Base-by-base conservation (phyloP, 1,139 yeast species). In the Blastobotrys elegans region DNA sequence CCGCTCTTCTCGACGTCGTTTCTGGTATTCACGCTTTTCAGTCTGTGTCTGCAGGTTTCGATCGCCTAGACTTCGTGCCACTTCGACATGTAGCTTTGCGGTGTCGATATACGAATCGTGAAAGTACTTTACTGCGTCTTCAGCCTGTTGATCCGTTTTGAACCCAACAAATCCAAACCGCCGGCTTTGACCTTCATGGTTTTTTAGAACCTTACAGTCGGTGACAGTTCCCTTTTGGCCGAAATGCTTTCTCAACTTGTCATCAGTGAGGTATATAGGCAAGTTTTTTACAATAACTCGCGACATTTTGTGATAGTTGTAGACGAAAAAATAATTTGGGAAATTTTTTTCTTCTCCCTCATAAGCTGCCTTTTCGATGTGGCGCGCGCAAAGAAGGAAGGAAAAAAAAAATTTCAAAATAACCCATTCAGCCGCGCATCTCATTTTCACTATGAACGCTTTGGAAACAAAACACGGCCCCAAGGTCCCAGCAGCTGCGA, bases 221-320 rank as follows among this genome's bases (percentile, higher is more conserved):
- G 97, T 87, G 26, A 89, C 87, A 2, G 56, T 44, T 22, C 58
- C 57, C 44, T 80, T 80, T 56, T 80, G 72, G 31, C 74, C 65
- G 63, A 92, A 92, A 63, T 84, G 92, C 24, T 76, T 77, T 53
- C 75, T 74, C 51, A 92, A 70, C 56, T 84, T 80, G 2, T 79
- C 89, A 62, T 92, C 97, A 0, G 83, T 80, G 52, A 81, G 76
- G 63, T 86, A 86, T 54, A 74, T 72, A 21, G 99, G 98, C 50
- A 92, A 73, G 40, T 95, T 95, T 66, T 88, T 94, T n/a, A 94
- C 96, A 58, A 92, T 92, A 50, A 94, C 76, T 68, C 99, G 84
- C 35, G 98, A 90, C 96, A 63, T 43, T 11, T 34, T 13, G 17
- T 11, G 27, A 21, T 21, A n/a, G n/a, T n/a, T n/a, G n/a, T n/a